Conservation (phyloP, 2,329 filamentous ascomycete species). For the Stagonosporopsis vannaccii region DNA sequence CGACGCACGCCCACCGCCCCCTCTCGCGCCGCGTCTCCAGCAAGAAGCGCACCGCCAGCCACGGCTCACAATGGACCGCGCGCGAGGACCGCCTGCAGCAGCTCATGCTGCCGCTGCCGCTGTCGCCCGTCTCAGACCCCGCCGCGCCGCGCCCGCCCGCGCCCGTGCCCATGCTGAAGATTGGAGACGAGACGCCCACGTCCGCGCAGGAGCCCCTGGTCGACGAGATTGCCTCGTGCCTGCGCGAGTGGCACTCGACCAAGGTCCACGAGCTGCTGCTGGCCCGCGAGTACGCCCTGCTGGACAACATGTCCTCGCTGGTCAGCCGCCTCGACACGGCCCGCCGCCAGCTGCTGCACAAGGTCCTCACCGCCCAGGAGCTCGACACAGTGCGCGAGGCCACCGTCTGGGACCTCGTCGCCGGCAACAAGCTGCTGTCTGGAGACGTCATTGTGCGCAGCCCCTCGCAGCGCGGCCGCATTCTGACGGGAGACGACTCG, state of each 20-base stretch:
- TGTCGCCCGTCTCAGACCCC: slow-evolving; percentile 61
- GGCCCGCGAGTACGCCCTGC: slow-evolving; percentile 77
- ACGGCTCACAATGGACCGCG: slow-evolving; percentile 49
- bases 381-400: slow-evolving; percentile 81
- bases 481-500: slow-evolving; percentile 91
- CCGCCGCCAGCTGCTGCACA: slow-evolving; percentile 89
- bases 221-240: slow-evolving; percentile 95
- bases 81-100: slow-evolving; percentile 50
- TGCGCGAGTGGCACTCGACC: slow-evolving; percentile 98
- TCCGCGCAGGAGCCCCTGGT: slow-evolving; percentile 89
- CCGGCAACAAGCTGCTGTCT: slow-evolving; percentile 91
- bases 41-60: slow-evolving; percentile 45
- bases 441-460: slow-evolving; percentile 96
- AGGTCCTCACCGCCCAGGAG: slow-evolving; percentile 88
- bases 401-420: slow-evolving; percentile 94
- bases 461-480: slow-evolving; percentile 79
- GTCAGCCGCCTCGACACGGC: slow-evolving; percentile 85
- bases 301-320: slow-evolving; percentile 82
- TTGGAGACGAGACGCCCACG: slow-evolving; percentile 94
- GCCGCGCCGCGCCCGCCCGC: slow-evolving; percentile 80
- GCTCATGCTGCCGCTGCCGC: slow-evolving; percentile 48
- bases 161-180: slow-evolving; percentile 95
- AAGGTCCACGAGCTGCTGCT: slow-evolving; percentile 92
- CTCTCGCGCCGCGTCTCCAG: slow-evolving; percentile 40
- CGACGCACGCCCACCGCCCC: slow-evolving; percentile 34